phyloP scores from a whole-genome alignment of 2,329 filamentous ascomycete species.

The Xylariaceae sp. region DNA sequence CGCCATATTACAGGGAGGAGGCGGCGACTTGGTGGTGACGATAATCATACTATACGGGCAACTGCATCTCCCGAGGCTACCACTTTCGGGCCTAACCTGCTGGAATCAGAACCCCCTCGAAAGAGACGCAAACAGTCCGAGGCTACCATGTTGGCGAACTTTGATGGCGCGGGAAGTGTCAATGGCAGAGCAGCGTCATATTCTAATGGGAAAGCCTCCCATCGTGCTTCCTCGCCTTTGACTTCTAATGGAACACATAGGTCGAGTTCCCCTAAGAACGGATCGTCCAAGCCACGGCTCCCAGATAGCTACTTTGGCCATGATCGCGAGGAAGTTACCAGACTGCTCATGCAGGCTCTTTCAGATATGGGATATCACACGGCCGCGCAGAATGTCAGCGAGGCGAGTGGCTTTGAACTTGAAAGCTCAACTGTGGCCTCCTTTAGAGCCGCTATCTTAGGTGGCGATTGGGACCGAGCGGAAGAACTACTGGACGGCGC shows the following conservation, averaged over 20 bases:
- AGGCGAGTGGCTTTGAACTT: conserved; percentile 80
- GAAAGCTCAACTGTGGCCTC: conserved; percentile 82
- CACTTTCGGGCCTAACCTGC: conserved; percentile 19
- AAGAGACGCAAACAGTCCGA: conserved; percentile 55
- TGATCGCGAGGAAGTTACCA: conserved; percentile 84
- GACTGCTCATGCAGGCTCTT: conserved; percentile 86
- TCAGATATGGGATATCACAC: conserved; percentile 79
- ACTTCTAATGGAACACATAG: conserved; percentile 46
- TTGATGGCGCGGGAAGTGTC: conserved; percentile 43
- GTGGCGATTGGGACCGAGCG: conserved; percentile 78
- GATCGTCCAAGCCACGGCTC: conserved; percentile 40
- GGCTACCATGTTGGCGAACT: conserved; percentile 59
- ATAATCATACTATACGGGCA: conserved; percentile 18
- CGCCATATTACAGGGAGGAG: conserved; percentile 51
- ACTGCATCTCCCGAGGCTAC: conserved; percentile 23
- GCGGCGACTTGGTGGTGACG: conserved; percentile 43
- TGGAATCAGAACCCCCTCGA: conserved; percentile 33
- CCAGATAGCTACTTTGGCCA: conserved; percentile 66
- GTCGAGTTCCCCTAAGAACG: conserved; percentile 46
- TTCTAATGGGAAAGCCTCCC: conserved; percentile 52
- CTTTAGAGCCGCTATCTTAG: conserved; percentile 74
- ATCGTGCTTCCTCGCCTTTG: conserved; percentile 37
- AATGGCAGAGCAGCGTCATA: conserved; percentile 50
- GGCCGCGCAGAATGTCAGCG: conserved; percentile 68
- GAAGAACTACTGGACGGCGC: conserved; percentile 69